Evolutionary conservation across 768 basidiomycete genomes (phyloP).

Genomic region (Leccinellum luteum): DNA sequence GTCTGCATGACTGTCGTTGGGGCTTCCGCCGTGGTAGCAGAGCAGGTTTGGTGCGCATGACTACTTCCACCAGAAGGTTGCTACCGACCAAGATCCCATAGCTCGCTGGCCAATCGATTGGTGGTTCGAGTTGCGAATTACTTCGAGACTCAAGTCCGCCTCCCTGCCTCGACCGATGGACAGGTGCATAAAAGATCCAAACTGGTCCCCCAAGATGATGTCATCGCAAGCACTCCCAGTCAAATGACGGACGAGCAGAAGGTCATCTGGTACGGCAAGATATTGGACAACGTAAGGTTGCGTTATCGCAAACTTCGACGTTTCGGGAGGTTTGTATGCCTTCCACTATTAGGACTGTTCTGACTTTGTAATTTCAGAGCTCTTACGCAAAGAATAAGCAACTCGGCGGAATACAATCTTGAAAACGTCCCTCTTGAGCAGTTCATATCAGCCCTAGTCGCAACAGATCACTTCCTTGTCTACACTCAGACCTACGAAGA

Average conservation of each 20-base stretch:
- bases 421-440: slow-evolving; percentile 69
- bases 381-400: slow-evolving; percentile 84
- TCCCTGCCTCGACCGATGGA: slow-evolving; percentile 50
- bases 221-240: slow-evolving; percentile 36
- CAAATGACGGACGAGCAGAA: slow-evolving; percentile 81
- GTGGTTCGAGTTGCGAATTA: slow-evolving; percentile 92
- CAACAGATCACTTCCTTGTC: slow-evolving; percentile 89
- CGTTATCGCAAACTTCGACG: slow-evolving; percentile 93
- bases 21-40: slow-evolving; percentile 88
- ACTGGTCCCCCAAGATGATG: slow-evolving; percentile 37
- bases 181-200: slow-evolving; percentile 26
- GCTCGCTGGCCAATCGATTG: slow-evolving; percentile 88
- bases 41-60: slow-evolving; percentile 82
- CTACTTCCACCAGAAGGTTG: neutral
- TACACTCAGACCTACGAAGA: slow-evolving; percentile 86
- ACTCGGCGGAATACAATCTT: slow-evolving; percentile 87
- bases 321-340: slow-evolving; percentile 66
- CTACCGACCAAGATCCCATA: slow-evolving; percentile 29
- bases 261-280: slow-evolving; percentile 86
- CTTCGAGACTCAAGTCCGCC: slow-evolving; percentile 90
- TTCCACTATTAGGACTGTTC: neutral
- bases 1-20: slow-evolving; percentile 85
- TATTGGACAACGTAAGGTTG: slow-evolving; percentile 87
- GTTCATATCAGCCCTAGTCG: slow-evolving; percentile 77
- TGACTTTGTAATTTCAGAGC: slow-evolving; percentile 39